Evolutionary conservation across 805 yeast species (phyloP), one percentile per base, ranked within the genome.

Genomic region (Deakozyma indianensis): DNA sequence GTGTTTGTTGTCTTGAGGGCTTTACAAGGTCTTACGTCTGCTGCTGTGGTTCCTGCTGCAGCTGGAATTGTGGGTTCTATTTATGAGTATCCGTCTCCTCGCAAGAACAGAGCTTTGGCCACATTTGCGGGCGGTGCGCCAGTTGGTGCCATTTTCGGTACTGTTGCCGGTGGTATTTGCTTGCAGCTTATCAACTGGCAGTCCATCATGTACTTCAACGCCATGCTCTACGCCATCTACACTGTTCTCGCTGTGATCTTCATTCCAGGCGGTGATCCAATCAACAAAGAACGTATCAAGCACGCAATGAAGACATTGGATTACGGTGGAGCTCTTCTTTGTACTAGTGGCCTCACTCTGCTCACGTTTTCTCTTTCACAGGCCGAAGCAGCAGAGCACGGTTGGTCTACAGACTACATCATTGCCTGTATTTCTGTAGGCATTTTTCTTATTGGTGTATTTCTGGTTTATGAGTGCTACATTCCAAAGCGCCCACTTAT

Each of bases 341-440:
- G 71, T 4, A 48, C 68, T 14, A 42, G 61, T 3, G 72, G 73
- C 0, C 63, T 70, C 46, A 60, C 67, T 1, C 51, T 69, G 41
- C 59, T 71, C 41, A 64, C 70, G 22, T 70, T 71, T 48, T 60
- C 75, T 3, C 56, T 70, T 35, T 65, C 74, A 3, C 69, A 70
- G 48, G 69, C 65, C 3, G 68, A 63, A 32, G 64, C 65, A 0
- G 61, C 72, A 1, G 50, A 56, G n/a, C 47, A 57, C 11, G 62
- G 72, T 3, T 71, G 76, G 76, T 55, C 54, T 35, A 69, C 75
- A 9, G 67, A 70, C 0, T 71, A 71, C 50, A 70, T 72, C 48
- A 59, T 69, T 46, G 71, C 68, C 3, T 56, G 66, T 3, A 44
- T 71, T n/a, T 55, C 71, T 18, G 58, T 69, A 4, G 72, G 74